A percentile compares a stretch with the other conserved stretches of the same genome.
Evolutionary conservation across 306 rosid genomes (phyloP).

Genomic region (Medicago lupulina): DNA sequence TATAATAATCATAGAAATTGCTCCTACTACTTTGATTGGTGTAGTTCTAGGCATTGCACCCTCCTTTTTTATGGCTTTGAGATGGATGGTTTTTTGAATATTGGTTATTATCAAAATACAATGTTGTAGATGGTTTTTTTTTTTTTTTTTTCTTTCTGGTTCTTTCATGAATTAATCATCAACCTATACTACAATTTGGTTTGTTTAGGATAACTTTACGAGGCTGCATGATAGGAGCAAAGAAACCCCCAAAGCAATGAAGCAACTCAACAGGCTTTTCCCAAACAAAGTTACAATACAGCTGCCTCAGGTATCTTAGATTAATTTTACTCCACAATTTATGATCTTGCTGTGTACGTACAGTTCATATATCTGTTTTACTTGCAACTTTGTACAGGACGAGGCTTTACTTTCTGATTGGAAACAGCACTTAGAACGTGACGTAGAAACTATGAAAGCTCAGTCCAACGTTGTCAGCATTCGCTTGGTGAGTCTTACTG

Average conservation of each 20-base stretch:
- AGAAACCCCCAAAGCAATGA: slow-evolving; percentile 86
- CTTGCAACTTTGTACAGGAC: slow-evolving; percentile 58
- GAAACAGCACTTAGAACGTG: slow-evolving; percentile 91
- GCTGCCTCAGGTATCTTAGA: slow-evolving; percentile 80
- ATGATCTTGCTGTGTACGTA: slow-evolving; percentile 20
- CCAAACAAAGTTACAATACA: slow-evolving; percentile 89
- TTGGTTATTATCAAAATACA: slow-evolving; percentile 3
- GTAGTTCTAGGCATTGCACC: slow-evolving; percentile 27
- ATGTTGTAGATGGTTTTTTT: neutral
- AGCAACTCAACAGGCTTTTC: slow-evolving; percentile 86
- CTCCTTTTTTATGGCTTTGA: slow-evolving; percentile 25
- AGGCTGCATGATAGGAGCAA: slow-evolving; percentile 90
- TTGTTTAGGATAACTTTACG: slow-evolving; percentile 78
- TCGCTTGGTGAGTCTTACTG: slow-evolving; percentile 64
- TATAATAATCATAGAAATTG: slow-evolving; percentile 45
- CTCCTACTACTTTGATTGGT: slow-evolving; percentile 14
- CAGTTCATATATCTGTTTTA: slow-evolving; percentile 26
- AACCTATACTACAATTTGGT: slow-evolving; percentile 23
- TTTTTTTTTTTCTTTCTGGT: slow-evolving; percentile 25
- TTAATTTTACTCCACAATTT: slow-evolving; percentile 12
- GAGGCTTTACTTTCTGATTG: slow-evolving; percentile 78
- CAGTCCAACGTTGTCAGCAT: slow-evolving; percentile 76
- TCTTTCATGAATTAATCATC: slow-evolving; percentile 32
- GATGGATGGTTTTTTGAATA: slow-evolving; percentile 21
- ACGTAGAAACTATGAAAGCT: slow-evolving; percentile 85